Conservation (phyloP, 2,329 filamentous ascomycete genomes). For the Talaromyces sp. region DNA sequence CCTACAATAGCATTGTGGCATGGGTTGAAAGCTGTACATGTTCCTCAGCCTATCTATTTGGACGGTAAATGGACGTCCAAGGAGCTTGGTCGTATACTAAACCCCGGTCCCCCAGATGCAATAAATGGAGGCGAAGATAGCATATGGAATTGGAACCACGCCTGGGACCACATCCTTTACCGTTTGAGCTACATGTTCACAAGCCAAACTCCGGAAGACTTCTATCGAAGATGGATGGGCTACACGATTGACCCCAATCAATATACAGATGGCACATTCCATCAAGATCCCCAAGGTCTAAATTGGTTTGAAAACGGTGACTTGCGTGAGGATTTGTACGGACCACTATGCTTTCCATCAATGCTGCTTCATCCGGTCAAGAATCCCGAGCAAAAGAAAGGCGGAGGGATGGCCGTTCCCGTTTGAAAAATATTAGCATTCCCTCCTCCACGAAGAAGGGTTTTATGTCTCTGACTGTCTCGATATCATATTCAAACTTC, state of each 20-base stretch:
- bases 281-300: conserved; percentile 15
- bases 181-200: conserved; percentile 9
- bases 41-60: conserved; percentile 66
- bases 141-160: conserved; percentile 29
- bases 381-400: background rate
- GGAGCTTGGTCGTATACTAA: conserved; percentile 35
- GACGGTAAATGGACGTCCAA: conserved; percentile 66
- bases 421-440: too few species aligned
- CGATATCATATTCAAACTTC: too few species aligned
- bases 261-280: background rate
- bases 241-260: conserved; percentile 1
- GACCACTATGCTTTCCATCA: conserved; percentile 30
- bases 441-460: too few species aligned
- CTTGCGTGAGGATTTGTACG: conserved; percentile 14
- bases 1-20: conserved; percentile 2
- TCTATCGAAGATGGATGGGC: conserved; percentile 8
- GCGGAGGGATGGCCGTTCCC: background rate
- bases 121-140: conserved; percentile 34
- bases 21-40: conserved; percentile 8
- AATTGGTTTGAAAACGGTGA: conserved; percentile 18
- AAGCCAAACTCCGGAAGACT: conserved; percentile 3
- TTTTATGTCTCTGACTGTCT: too few species aligned
- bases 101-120: conserved; percentile 24
- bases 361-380: conserved; percentile 36
- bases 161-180: conserved; percentile 6